Evolutionary conservation across 352 stramenopile genomes (phyloP).

Genomic region (Pythium dissimile): DNA sequence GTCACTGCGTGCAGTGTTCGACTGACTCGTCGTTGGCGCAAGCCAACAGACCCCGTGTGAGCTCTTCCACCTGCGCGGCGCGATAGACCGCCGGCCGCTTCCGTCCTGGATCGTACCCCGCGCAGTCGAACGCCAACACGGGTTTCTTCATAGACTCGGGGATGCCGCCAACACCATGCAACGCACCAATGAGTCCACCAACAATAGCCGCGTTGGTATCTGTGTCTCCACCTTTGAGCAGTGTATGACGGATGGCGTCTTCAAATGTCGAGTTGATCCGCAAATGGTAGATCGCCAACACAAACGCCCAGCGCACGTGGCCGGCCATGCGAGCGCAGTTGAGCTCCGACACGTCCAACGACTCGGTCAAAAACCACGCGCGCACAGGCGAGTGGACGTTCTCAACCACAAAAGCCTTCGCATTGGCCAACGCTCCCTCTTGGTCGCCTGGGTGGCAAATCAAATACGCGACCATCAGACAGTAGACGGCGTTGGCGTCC

Average conservation of each 20-base stretch:
- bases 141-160: conserved; percentile 36
- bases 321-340: conserved; percentile 31
- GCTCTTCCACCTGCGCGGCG: conserved; percentile 23
- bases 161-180: conserved; percentile 40
- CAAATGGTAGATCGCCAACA: conserved; percentile 45
- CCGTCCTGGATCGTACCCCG: background rate
- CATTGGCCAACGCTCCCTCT: conserved; percentile 30
- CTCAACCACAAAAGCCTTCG: conserved; percentile 31
- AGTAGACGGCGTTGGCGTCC: conserved; percentile 62
- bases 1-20: background rate
- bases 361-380: conserved; percentile 47
- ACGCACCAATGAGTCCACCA: conserved; percentile 40
- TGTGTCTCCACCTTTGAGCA: conserved; percentile 53
- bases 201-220: conserved; percentile 64
- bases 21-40: background rate
- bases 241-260: conserved; percentile 38
- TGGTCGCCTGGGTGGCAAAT: conserved; percentile 34
- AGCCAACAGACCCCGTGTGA: conserved; percentile 14
- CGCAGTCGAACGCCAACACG: conserved; percentile 41
- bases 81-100: conserved; percentile 29
- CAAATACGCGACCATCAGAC: conserved; percentile 42
- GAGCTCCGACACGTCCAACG: conserved; percentile 31
- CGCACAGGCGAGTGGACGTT: conserved; percentile 28
- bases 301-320: conserved; percentile 51
- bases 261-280: conserved; percentile 38